Evolutionary conservation across 176 grass and related monocot species (phyloP), one percentile per base, ranked within the genome.

Genomic region (Oryza australiensis): DNA sequence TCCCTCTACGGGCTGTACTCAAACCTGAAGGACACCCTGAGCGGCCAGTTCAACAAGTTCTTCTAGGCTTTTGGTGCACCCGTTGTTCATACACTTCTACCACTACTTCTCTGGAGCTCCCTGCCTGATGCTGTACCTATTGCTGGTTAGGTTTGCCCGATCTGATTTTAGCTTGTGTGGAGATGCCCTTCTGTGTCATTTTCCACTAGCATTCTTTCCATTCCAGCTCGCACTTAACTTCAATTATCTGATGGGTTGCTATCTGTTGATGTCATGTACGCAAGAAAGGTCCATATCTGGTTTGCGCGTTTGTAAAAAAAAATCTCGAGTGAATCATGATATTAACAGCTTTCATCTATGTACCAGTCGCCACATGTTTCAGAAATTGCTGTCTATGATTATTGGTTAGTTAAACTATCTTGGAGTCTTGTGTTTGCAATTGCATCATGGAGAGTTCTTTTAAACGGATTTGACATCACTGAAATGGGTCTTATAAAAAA

Each of bases 1-100:
- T 93, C 93, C 65, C 93, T 99, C 3, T 96, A 90, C 14, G 89
- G 89, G 20, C 85, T 99, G 27, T 99, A 96, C 76, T 93, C 91
- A 14, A 92, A 99, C 83, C 85, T 96, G 62, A 99, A 82, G 80
- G 89, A 79, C 68, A 84, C 90, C 65, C 79, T 96, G 51, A 87
- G 89, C 12, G 80, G 83, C 82, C 93, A 92, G 82, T 94, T 88
- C 85, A 87, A 90, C 86, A 95, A 90, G 29, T 83, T 91, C 85
- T 91, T 94, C 77, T 99, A 90, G 80, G 83, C 83, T 84, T 53
- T 43, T 64, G 51, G 59, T 9, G 26, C 2, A 41, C 59, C 64
- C 64, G 1, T 49, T 82, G 88, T 87, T 3, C 74, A 87, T 93
- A 72, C 66, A 42, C 40, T 55, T 45, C 69, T 83, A 15, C 72